A percentile compares a stretch with the other conserved stretches of the same genome.
Conservation (phyloP, 2,329 filamentous ascomycete genomes). For the Trichoderma aggressivum region DNA sequence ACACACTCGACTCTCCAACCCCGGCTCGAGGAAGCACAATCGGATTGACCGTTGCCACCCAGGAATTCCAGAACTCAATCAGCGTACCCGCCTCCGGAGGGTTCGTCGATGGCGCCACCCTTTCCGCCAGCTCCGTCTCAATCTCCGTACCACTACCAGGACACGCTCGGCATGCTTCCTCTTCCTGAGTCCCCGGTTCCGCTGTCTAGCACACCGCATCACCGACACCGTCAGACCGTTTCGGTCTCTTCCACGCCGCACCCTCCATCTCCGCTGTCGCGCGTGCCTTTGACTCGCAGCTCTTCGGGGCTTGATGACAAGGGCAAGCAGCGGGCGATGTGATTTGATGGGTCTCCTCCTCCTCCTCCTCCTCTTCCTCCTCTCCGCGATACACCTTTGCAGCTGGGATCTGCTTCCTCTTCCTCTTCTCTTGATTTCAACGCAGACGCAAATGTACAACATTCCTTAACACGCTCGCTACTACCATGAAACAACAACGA, state of each 20-base stretch:
- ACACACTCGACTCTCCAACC: slow-evolving; percentile 31
- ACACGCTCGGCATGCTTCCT: slow-evolving; percentile 43
- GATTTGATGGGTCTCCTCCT: slow-evolving; percentile 11
- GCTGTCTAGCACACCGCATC: slow-evolving; percentile 32
- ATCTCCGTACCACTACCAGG: slow-evolving; percentile 45
- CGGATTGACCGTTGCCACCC: slow-evolving; percentile 54
- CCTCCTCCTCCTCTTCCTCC: not conserved
- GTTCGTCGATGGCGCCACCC: slow-evolving; percentile 37
- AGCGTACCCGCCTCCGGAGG: slow-evolving; percentile 44
- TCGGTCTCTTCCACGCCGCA: slow-evolving; percentile 36
- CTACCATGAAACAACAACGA: slow-evolving; percentile 15
- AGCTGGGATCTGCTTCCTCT: slow-evolving; percentile 18
- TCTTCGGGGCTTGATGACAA: slow-evolving; percentile 23
- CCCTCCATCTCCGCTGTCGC: slow-evolving; percentile 35
- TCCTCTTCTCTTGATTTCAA: slow-evolving; percentile 25
- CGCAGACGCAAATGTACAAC: slow-evolving; percentile 37
- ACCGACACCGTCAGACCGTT: slow-evolving; percentile 39
- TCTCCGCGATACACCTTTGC: slow-evolving; percentile 3
- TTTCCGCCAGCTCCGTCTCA: slow-evolving; percentile 42
- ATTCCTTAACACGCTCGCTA: slow-evolving; percentile 38
- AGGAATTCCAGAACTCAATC: slow-evolving; percentile 47
- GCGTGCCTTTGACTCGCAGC: slow-evolving; percentile 30
- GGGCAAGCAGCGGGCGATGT: slow-evolving; percentile 34
- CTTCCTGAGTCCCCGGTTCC: slow-evolving; percentile 45
- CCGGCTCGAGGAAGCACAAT: slow-evolving; percentile 39